Evolutionary conservation across 192 early-diverging fungal genomes (phyloP).

Genomic region (Umbelopsis ramanniana): DNA sequence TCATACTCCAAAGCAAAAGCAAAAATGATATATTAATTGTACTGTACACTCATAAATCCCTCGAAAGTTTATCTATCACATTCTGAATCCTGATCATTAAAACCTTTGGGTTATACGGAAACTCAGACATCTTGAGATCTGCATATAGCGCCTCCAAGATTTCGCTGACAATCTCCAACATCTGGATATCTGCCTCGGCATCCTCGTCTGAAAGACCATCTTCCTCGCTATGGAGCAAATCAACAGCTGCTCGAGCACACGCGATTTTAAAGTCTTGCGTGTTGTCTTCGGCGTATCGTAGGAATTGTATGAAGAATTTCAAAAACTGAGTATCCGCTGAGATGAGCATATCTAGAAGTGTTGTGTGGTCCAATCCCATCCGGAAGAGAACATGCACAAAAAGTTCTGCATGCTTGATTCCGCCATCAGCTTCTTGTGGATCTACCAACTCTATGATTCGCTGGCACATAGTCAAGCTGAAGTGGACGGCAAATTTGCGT

Average conservation of each 20-base stretch:
- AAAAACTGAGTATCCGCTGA: not conserved
- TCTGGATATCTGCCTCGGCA: not conserved
- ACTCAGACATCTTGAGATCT: not conserved
- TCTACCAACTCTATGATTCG: not conserved
- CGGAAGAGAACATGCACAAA: constrained; percentile 1
- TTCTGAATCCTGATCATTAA: not conserved
- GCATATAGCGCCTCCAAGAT: not conserved
- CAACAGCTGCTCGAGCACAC: not conserved
- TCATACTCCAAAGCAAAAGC: not conserved
- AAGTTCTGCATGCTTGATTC: constrained; percentile 10
- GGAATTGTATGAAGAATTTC: not conserved
- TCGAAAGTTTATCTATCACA: constrained; percentile 2
- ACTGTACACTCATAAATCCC: not conserved
- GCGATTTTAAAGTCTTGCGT: not conserved
- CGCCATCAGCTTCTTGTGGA: not conserved
- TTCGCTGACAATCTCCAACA: constrained; percentile 1
- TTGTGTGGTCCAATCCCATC: constrained; percentile 8
- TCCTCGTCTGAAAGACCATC: not conserved
- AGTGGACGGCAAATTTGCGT: no score
- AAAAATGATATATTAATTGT: not conserved
- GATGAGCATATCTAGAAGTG: not conserved
- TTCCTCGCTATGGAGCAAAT: not conserved
- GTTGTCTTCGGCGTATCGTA: not conserved
- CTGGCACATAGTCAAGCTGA: not conserved
- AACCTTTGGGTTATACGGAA: not conserved